Conservation (phyloP, 495 filamentous ascomycete species). For the Trichoderma virens region DNA sequence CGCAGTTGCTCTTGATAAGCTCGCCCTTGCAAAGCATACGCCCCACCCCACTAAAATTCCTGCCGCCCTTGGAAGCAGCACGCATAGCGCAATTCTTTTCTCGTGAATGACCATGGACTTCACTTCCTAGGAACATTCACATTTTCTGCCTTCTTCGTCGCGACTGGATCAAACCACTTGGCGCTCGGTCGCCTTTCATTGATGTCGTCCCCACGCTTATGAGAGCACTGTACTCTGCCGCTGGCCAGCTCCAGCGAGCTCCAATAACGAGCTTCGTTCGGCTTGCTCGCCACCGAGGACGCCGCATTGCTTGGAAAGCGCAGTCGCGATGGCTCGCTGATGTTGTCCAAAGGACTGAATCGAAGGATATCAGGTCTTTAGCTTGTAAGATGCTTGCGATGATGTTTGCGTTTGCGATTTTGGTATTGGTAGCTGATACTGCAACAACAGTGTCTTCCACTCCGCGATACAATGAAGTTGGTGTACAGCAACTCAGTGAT, state of each 20-base stretch:
- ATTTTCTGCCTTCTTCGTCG: not conserved
- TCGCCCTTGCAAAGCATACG: not conserved
- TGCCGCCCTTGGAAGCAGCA: not conserved
- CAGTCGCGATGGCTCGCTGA: constrained; percentile 33
- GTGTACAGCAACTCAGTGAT: constrained; percentile 83
- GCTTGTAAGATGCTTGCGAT: constrained; percentile 21
- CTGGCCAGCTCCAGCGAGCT: constrained; percentile 28
- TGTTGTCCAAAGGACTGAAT: constrained; percentile 15
- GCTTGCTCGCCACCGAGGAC: constrained; percentile 28
- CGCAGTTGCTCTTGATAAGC: not conserved
- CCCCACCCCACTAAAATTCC: constrained; percentile 6
- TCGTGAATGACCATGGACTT: not conserved
- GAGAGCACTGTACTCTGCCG: constrained; percentile 31
- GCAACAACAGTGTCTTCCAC: constrained; percentile 42
- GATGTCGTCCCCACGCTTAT: not conserved
- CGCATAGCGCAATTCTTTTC: not conserved
- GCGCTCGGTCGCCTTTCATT: not conserved
- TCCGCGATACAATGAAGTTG: constrained; percentile 80
- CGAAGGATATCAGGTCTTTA: constrained; percentile 22
- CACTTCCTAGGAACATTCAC: too few relatives aligned
- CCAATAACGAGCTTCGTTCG: constrained; percentile 31
- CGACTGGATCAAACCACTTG: not conserved
- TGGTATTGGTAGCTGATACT: not conserved
- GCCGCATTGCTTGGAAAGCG: constrained; percentile 18
- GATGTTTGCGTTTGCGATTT: not conserved